Evolutionary conservation across 768 basidiomycete species (phyloP).

Genomic region (Chiua virens): DNA sequence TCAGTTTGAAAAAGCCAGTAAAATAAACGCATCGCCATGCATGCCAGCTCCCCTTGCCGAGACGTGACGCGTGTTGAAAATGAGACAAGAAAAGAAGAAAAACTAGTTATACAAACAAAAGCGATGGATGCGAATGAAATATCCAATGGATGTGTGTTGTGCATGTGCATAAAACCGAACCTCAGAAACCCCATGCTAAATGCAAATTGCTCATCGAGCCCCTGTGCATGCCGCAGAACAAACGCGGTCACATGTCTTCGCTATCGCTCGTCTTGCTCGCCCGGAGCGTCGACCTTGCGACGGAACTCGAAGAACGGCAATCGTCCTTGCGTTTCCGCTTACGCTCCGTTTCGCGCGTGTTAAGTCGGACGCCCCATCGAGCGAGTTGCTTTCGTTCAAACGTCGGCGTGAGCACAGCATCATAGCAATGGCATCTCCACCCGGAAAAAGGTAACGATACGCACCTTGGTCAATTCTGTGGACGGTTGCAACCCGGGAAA

Average conservation of each 20-base stretch:
- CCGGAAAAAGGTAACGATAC: not conserved
- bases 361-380: constrained; percentile 34
- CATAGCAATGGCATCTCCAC: not conserved
- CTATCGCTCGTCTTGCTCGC: constrained; percentile 22
- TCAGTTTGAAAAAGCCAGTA: not conserved
- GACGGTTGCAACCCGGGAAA: constrained; percentile 71
- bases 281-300: constrained; percentile 1
- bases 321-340: constrained; percentile 34
- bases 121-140: constrained; percentile 1
- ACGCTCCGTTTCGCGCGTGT: constrained; percentile 37
- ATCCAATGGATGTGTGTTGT: constrained; percentile 1
- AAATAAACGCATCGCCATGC: not conserved
- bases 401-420: constrained; percentile 1
- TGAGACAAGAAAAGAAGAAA: not conserved
- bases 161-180: constrained; percentile 1
- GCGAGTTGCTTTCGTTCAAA: constrained; percentile 31
- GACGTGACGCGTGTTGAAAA: constrained; percentile 3
- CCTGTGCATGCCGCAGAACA: not conserved
- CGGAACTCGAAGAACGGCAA: constrained; percentile 4
- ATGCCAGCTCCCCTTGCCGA: constrained; percentile 2
- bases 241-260: constrained; percentile 23
- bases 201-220: not conserved
- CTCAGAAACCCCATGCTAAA: not conserved
- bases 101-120: constrained; percentile 17
- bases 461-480: constrained; percentile 67